These are phyloP conservation scores for Colletotrichum neosansevieriae DNA, from an alignment of 2,329 filamentous ascomycete genomes.

Conservation along the genomic window DNA sequence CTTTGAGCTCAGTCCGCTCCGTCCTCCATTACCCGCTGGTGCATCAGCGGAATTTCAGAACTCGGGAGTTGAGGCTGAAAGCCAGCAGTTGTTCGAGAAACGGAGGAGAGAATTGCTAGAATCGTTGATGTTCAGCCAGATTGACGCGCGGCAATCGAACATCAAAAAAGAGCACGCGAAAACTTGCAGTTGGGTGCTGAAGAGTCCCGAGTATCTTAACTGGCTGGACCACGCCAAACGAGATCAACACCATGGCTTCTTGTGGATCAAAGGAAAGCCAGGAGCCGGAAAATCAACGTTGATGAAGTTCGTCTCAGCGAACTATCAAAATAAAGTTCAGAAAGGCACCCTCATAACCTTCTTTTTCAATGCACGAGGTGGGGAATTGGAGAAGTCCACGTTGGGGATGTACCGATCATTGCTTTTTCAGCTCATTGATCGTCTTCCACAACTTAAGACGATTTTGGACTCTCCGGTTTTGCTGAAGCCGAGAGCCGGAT, in stretches of 20 bases:
- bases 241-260: background rate
- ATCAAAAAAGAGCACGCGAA: background rate
- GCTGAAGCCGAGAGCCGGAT: accelerated
- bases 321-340: background rate
- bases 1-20: background rate
- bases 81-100: no score
- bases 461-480: background rate
- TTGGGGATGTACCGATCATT: background rate
- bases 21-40: no score
- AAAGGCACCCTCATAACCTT: background rate
- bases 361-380: slow-evolving; percentile 5
- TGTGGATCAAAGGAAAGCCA: slow-evolving; percentile 9
- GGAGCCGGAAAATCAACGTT: background rate
- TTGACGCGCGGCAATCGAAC: background rate
- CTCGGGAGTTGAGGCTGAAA: no score
- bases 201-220: background rate
- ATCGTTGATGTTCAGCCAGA: background rate
- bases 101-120: background rate
- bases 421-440: background rate
- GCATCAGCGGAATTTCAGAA: no score
- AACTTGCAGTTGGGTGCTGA: background rate
- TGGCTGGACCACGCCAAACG: background rate
- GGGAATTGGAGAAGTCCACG: background rate
- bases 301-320: background rate
- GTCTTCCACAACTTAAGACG: background rate